Percentiles rank a stretch among this genome's conserved stretches.
phyloP scores from a whole-genome alignment of 495 filamentous ascomycete species.

The Trichoderma reesei region DNA sequence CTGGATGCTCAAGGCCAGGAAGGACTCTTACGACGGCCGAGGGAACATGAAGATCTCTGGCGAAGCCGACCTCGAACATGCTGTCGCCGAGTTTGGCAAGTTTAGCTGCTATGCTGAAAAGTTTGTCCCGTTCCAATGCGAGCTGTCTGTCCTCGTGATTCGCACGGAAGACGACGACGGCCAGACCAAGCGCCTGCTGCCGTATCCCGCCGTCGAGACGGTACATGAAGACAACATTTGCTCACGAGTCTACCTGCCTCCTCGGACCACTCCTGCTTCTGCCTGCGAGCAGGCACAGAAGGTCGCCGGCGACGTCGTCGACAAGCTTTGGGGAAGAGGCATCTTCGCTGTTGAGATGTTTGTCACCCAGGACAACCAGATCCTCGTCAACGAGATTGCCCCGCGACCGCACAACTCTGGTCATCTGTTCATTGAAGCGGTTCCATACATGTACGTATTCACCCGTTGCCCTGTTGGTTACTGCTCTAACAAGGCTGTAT shows the following conservation, averaged over 20 bases:
- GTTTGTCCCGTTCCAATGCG: slow-evolving; percentile 78
- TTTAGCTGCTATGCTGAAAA: slow-evolving; percentile 80
- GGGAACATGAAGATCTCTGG: slow-evolving; percentile 75
- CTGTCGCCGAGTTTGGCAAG: slow-evolving; percentile 57
- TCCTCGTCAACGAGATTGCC: not conserved
- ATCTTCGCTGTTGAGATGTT: slow-evolving; percentile 98
- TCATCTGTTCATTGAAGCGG: slow-evolving; percentile 94
- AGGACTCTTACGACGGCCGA: slow-evolving; percentile 86
- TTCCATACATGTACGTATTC: slow-evolving; percentile 42
- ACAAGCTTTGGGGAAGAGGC: slow-evolving; percentile 74
- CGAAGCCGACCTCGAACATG: slow-evolving; percentile 56
- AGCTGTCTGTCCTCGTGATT: slow-evolving; percentile 90
- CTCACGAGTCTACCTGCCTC: slow-evolving; percentile 84
- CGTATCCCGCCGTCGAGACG: slow-evolving; percentile 89
- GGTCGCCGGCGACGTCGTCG: slow-evolving; percentile 69
- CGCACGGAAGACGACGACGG: slow-evolving; percentile 68
- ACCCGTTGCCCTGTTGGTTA: not conserved
- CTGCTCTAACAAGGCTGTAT: not conserved
- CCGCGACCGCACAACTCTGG: slow-evolving; percentile 68
- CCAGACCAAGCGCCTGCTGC: slow-evolving; percentile 39
- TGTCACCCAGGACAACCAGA: slow-evolving; percentile 61
- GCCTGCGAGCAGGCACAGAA: slow-evolving; percentile 59
- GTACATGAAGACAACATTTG: slow-evolving; percentile 92
- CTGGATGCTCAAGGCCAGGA: slow-evolving; percentile 91
- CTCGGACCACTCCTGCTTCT: slow-evolving; percentile 54